phyloP scores from a whole-genome alignment of 805 yeast genomes.

The Saturnispora quitensis region DNA sequence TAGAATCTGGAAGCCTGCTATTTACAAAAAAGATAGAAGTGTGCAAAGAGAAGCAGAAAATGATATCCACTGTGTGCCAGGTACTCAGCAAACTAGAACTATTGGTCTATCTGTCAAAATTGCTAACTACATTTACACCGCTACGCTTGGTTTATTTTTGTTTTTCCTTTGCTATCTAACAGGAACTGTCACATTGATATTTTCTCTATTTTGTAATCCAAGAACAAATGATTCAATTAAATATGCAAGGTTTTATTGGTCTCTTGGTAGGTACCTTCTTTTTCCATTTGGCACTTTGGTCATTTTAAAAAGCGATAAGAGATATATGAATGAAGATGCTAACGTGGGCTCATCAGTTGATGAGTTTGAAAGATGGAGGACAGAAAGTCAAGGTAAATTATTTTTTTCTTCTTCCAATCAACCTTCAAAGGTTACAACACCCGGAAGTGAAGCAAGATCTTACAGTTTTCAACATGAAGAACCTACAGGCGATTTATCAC shows the following conservation, averaged over 20 bases:
- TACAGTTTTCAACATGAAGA: background rate
- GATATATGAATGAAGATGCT: slow-evolving; percentile 77
- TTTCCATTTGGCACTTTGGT: slow-evolving; percentile 90
- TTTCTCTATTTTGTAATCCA: slow-evolving; percentile 36
- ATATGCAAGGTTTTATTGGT: slow-evolving; percentile 53
- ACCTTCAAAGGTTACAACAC: background rate
- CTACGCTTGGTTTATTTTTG: slow-evolving; percentile 61
- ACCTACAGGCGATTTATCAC: background rate
- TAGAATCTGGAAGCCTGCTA: slow-evolving; percentile 96
- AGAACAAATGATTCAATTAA: slow-evolving; percentile 40
- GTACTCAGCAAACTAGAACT: slow-evolving; percentile 32
- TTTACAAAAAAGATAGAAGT: slow-evolving; percentile 85
- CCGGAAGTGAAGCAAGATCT: slow-evolving; percentile 6
- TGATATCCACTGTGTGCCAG: slow-evolving; percentile 74
- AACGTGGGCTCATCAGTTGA: slow-evolving; percentile 78
- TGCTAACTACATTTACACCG: slow-evolving; percentile 66
- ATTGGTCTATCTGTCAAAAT: slow-evolving; percentile 55
- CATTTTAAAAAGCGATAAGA: slow-evolving; percentile 64
- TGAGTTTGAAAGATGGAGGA: slow-evolving; percentile 86
- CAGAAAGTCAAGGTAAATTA: slow-evolving; percentile 64
- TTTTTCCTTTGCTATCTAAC: slow-evolving; percentile 43
- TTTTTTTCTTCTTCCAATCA: slow-evolving; percentile 59
- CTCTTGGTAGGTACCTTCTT: slow-evolving; percentile 61
- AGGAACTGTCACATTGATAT: slow-evolving; percentile 36
- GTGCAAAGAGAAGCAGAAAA: slow-evolving; percentile 87